These are phyloP conservation scores for Corymbia calophylla DNA, from an alignment of 441 rosid genomes.

Conservation along the genomic window DNA sequence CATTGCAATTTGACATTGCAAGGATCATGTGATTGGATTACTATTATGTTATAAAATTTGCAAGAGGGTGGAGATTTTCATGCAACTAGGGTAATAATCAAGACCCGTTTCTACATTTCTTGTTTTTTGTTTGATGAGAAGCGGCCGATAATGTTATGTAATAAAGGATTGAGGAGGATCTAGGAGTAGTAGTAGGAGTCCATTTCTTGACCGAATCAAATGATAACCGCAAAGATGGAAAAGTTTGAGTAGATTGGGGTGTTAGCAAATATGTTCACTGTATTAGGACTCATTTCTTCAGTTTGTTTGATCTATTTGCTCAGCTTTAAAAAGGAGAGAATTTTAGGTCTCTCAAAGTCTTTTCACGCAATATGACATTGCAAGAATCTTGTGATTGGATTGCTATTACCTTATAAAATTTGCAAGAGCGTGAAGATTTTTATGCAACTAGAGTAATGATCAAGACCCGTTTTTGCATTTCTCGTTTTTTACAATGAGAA, in stretches of 20 bases:
- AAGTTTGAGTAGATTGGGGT: neutral
- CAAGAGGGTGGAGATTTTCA: neutral
- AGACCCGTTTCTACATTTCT: neutral
- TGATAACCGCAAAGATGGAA: too few species aligned
- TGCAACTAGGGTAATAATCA: neutral
- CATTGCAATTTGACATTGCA: neutral
- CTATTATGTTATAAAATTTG: neutral
- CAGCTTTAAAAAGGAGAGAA: neutral
- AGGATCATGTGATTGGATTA: neutral
- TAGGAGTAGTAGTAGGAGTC: neutral
- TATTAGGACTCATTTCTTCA: neutral
- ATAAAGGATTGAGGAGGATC: neutral
- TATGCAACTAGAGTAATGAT: neutral
- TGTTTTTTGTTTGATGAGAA: neutral
- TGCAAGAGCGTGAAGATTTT: neutral
- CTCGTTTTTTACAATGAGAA: neutral
- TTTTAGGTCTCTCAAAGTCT: neutral
- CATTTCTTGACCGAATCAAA: neutral
- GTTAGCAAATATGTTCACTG: neutral
- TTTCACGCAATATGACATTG: neutral
- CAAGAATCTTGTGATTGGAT: neutral
- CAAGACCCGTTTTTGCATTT: neutral
- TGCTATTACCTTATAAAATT: too few species aligned
- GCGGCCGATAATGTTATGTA: neutral
- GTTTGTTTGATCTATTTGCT: neutral